A percentile compares a stretch with the other conserved stretches of the same genome.
Evolutionary conservation across 345 rosid genomes (phyloP).

Genomic region (Melaleuca alternifolia): DNA sequence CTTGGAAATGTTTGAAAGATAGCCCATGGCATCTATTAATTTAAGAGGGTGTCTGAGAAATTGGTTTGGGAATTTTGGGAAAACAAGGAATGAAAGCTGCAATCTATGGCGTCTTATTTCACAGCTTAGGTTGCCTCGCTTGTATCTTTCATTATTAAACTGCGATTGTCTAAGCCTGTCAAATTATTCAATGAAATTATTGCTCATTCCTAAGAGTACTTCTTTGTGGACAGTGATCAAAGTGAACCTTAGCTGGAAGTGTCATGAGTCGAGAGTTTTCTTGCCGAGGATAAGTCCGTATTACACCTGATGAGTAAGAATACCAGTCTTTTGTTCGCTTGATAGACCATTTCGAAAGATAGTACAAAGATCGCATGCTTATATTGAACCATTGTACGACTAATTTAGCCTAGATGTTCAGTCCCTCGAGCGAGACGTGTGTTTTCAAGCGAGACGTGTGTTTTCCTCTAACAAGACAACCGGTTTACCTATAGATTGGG

Average conservation of each 20-base stretch:
- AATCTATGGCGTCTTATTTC: neutral
- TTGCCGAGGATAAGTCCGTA: neutral
- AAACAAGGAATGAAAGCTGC: neutral
- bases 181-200: neutral
- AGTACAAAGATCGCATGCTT: neutral
- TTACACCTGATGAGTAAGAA: neutral
- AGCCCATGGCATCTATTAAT: neutral
- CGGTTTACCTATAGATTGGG: neutral
- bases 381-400: neutral
- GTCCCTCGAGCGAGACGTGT: neutral
- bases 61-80: neutral
- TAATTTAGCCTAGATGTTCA: fast-evolving
- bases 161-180: neutral
- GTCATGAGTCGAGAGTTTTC: neutral
- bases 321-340: neutral
- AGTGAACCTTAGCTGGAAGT: neutral
- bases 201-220: neutral
- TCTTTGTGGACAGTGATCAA: neutral
- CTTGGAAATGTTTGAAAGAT: neutral
- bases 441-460: neutral
- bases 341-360: neutral
- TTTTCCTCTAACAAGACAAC: neutral
- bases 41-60: neutral
- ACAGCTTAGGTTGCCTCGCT: neutral
- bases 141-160: neutral